phyloP scores from a whole-genome alignment of 768 basidiomycete species.

The Amanita subjunquillea region DNA sequence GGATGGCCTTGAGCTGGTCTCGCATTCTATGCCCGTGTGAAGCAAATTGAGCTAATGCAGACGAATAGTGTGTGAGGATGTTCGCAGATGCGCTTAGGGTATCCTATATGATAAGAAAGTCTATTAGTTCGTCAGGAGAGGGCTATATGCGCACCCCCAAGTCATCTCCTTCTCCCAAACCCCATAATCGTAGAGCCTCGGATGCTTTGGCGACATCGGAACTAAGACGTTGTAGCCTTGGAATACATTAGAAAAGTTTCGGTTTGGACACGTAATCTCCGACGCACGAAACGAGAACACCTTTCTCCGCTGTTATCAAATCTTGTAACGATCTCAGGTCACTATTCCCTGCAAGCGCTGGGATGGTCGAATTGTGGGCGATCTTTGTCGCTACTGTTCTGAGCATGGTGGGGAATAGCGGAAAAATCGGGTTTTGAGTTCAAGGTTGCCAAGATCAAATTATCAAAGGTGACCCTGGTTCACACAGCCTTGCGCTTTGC shows the following conservation, averaged over 20 bases:
- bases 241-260: background rate
- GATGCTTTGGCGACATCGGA: slow-evolving; percentile 57
- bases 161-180: slow-evolving; percentile 74
- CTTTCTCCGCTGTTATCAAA: slow-evolving; percentile 83
- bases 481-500: background rate
- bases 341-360: slow-evolving; percentile 57
- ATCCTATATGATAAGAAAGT: slow-evolving; percentile 36
- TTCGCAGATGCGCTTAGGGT: slow-evolving; percentile 60
- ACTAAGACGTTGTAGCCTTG: slow-evolving; percentile 56
- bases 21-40: slow-evolving; percentile 61
- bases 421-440: background rate
- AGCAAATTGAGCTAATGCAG: slow-evolving; percentile 60
- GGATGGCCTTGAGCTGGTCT: slow-evolving; percentile 70
- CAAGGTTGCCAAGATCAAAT: background rate
- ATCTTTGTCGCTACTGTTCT: slow-evolving; percentile 70
- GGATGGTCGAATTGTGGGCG: slow-evolving; percentile 82
- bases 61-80: slow-evolving; percentile 56
- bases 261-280: background rate
- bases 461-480: background rate
- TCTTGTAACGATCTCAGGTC: slow-evolving; percentile 80
- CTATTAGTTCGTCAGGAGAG: background rate
- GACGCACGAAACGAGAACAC: slow-evolving; percentile 57
- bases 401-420: slow-evolving; percentile 43
- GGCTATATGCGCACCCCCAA: slow-evolving; percentile 41
- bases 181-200: slow-evolving; percentile 67